Evolutionary conservation across 257 asterid species (phyloP).

Genomic region (Solanum dulcamara): DNA sequence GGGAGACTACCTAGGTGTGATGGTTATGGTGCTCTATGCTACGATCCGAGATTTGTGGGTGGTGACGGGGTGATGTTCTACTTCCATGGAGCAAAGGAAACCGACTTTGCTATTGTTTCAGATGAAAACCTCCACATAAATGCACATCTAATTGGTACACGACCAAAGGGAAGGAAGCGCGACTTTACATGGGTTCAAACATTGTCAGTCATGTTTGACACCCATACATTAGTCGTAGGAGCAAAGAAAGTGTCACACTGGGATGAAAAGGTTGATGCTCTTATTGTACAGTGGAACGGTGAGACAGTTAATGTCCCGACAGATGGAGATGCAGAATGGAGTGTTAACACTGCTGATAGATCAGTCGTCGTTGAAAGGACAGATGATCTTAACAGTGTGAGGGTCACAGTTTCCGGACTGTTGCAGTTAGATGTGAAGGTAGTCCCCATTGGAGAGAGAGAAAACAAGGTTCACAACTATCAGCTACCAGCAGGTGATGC

Average conservation of each 20-base stretch:
- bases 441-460: constrained; percentile 37
- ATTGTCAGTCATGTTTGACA: constrained; percentile 46
- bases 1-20: constrained; percentile 64
- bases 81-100: constrained; percentile 64
- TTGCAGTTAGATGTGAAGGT: constrained; percentile 43
- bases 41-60: constrained; percentile 70
- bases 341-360: constrained; percentile 13
- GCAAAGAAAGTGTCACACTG: constrained; percentile 45
- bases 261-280: constrained; percentile 36
- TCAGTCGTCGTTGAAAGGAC: constrained; percentile 46
- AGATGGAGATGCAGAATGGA: constrained; percentile 53
- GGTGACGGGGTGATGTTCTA: constrained; percentile 78
- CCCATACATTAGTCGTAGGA: constrained; percentile 40
- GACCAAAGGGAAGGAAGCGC: constrained; percentile 56
- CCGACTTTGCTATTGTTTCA: constrained; percentile 47
- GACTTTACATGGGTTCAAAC: constrained; percentile 83
- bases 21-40: constrained; percentile 55
- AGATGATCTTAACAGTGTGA: constrained; percentile 41
- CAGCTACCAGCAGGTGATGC: constrained; percentile 43
- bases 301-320: constrained; percentile 23
- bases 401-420: constrained; percentile 20
- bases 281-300: constrained; percentile 36
- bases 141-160: constrained; percentile 58
- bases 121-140: constrained; percentile 64
- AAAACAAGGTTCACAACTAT: constrained; percentile 47